A percentile compares a stretch with the other conserved stretches of the same genome.
Evolutionary conservation across 2,329 filamentous ascomycete species (phyloP).

Genomic region (Cordyceps cateniannulata): DNA sequence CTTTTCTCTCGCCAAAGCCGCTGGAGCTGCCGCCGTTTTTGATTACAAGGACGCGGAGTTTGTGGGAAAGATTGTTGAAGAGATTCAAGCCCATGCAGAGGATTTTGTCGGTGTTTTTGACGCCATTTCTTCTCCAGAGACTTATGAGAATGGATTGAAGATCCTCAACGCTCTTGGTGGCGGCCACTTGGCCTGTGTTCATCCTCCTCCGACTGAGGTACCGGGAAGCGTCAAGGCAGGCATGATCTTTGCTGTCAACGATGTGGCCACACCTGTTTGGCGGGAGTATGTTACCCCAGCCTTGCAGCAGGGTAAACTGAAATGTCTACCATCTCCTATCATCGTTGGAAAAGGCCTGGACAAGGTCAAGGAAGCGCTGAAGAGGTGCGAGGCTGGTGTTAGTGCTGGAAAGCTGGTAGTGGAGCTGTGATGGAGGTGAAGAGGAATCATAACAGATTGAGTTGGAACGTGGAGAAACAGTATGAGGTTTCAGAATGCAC

Average conservation of each 20-base stretch:
- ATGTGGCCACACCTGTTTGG: constrained; percentile 20
- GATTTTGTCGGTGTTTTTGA: constrained; percentile 21
- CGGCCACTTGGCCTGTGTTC: constrained; percentile 28
- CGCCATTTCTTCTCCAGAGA: constrained; percentile 19
- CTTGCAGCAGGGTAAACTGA: constrained; percentile 17
- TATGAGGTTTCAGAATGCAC: not conserved
- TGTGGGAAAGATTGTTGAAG: not conserved
- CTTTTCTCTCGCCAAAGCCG: constrained; percentile 29
- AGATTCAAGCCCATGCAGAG: not conserved
- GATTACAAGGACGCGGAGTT: not conserved
- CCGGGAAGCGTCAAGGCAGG: constrained; percentile 26
- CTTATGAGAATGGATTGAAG: constrained; percentile 18
- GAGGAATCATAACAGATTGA: not conserved
- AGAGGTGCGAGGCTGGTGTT: constrained; percentile 19
- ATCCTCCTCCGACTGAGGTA: constrained; percentile 26
- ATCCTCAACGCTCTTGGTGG: constrained; percentile 23
- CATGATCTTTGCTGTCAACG: constrained; percentile 25
- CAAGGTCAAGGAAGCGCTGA: constrained; percentile 18
- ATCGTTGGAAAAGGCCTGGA: constrained; percentile 22
- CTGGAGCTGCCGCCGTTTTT: constrained; percentile 32
- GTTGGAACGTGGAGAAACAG: not conserved
- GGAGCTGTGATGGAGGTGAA: constrained; percentile 12
- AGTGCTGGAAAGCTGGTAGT: constrained; percentile 23
- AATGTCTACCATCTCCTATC: constrained; percentile 18
- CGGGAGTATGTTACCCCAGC: constrained; percentile 20